Percentiles rank a stretch among this genome's conserved stretches.
Conservation (phyloP, 495 filamentous ascomycete species). For the Podospora australis region DNA sequence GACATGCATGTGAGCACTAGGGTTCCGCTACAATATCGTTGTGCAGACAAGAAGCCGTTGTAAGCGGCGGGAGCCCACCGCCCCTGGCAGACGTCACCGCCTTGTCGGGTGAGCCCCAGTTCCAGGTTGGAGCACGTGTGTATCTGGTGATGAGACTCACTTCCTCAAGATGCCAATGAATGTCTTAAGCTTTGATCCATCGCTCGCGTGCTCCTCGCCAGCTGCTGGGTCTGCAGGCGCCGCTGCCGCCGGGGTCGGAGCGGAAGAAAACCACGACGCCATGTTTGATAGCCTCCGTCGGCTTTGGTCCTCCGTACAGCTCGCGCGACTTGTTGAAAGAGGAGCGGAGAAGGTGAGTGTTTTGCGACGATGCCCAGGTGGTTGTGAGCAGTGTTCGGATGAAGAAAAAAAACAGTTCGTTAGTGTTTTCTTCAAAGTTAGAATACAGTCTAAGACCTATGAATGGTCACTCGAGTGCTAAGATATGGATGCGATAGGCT, state of each 20-base stretch:
- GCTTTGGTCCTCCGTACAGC: not conserved
- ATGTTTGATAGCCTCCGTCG: no score
- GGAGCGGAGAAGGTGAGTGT: not conserved
- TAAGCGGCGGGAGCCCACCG: no score
- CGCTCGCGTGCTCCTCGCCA: slow-evolving; percentile 59
- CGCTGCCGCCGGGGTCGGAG: slow-evolving; percentile 10
- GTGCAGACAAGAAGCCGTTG: not conserved
- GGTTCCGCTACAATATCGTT: no score
- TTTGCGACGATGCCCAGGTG: not conserved
- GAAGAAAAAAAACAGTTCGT: not conserved
- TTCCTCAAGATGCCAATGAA: slow-evolving; percentile 77
- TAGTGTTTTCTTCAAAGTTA: no score
- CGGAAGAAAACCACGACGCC: slow-evolving; percentile 7
- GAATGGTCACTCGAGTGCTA: no score
- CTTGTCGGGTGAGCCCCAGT: not conserved
- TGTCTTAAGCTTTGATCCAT: slow-evolving; percentile 75
- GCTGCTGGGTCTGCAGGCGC: slow-evolving; percentile 5
- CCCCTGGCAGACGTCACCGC: not conserved
- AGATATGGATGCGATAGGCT: no score
- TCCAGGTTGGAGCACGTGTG: not conserved
- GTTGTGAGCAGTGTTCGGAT: not conserved
- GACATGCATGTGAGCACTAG: slow-evolving; percentile 1
- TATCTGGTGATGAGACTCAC: slow-evolving; percentile 40
- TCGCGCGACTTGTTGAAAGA: not conserved
- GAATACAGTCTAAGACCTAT: no score